Percentiles rank a stretch among this genome's conserved stretches.
These are phyloP conservation scores for Penicillium salamii DNA, from an alignment of 495 filamentous ascomycete species.

Conservation along the genomic window DNA sequence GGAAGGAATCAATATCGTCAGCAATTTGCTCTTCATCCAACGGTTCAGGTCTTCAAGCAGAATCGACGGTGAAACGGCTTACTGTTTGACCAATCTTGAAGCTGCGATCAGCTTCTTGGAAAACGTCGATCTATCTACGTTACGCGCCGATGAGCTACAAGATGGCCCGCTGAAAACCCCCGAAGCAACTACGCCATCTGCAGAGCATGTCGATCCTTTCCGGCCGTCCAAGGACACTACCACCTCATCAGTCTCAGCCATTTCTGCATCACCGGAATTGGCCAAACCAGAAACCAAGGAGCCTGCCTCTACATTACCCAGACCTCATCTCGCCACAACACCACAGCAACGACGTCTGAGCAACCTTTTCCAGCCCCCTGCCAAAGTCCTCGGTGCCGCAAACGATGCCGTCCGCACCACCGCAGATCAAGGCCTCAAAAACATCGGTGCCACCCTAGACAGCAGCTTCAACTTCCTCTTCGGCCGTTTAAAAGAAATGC, in stretches of 20 bases:
- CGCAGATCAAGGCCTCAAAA: constrained; percentile 87
- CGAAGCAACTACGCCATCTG: constrained; percentile 50
- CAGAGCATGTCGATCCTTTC: constrained; percentile 32
- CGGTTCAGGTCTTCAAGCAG: constrained; percentile 84
- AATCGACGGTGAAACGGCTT: constrained; percentile 89
- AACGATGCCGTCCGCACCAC: constrained; percentile 80
- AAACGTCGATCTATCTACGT: constrained; percentile 88
- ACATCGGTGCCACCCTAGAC: constrained; percentile 80
- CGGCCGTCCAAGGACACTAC: constrained; percentile 25
- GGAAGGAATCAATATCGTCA: constrained; percentile 83
- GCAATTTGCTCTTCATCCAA: constrained; percentile 91
- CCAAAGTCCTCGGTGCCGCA: constrained; percentile 74
- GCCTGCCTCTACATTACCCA: constrained; percentile 36
- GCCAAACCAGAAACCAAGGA: constrained; percentile 34
- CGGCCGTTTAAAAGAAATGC: constrained; percentile 75
- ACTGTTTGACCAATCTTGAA: constrained; percentile 94
- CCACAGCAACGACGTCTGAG: constrained; percentile 67
- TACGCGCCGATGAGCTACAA: constrained; percentile 75
- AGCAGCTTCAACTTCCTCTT: constrained; percentile 93
- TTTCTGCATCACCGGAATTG: constrained; percentile 34
- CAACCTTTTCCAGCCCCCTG: constrained; percentile 78
- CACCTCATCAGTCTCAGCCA: constrained; percentile 32
- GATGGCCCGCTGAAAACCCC: constrained; percentile 59
- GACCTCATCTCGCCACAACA: constrained; percentile 37
- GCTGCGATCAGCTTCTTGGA: constrained; percentile 95